Evolutionary conservation across 73 alveolate species (phyloP), one percentile per base, ranked within the genome.

Genomic region (Paramecium biaurelia): DNA sequence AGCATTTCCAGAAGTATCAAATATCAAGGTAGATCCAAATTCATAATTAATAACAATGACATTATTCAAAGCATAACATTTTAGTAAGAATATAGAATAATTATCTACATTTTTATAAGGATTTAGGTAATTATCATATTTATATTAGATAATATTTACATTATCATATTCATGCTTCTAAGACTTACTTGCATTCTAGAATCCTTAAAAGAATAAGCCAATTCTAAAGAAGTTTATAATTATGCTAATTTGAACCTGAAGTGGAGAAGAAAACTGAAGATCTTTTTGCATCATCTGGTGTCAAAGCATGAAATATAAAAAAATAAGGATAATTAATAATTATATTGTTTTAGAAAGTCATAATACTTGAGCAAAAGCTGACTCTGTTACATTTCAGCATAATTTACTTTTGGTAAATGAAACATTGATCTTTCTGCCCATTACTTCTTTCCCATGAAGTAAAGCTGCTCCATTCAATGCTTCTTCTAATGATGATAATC

Each of bases 401-500:
- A 43, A 41, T 24, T 79, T 79, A 45, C 90, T 79, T 79, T 79
- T 43, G 15, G 92, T 89, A 57, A 89, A 89, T 43, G 92, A 89
- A 43, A 89, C 87, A 45, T 72, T 76, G 30, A 89, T 79, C 47
- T 89, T 89, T 70, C 94, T 76, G 24, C 94, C 90, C 70, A 70
- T 35, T 12, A 89, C 87, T 45, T 89, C 94, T 43, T 89, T 82
- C 12, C 87, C 94, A 72, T 89, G 94, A n/a, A 89, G 63, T 70
- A 70, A 70, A 12, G 92, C 70, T 35, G 87, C 92, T 70, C 92
- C 94, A 70, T 89, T 89, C 70, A 89, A 70, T 21, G 94, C 94
- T 70, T 89, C 94, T 89, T 89, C 94, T 32, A 58, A n/a, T 0
- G 85, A 23, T 15, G 94, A 89, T 35, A 89, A 89, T 89, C 74